Percentiles rank a stretch among this genome's conserved stretches.
Conservation (phyloP, 805 yeast species). For the Ogataea siamensis region DNA sequence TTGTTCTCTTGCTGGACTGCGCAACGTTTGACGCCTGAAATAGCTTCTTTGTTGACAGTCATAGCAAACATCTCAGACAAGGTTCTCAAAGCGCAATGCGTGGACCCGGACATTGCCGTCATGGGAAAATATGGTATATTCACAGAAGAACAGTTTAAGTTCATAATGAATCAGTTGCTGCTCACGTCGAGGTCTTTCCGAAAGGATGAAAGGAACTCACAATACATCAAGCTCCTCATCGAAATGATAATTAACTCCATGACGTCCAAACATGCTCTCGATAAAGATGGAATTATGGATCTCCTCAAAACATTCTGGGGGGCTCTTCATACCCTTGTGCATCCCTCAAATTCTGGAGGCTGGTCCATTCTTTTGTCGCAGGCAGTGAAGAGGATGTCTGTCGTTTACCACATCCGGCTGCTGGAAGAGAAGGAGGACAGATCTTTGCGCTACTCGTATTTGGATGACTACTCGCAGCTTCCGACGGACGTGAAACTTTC, state of each 20-base stretch:
- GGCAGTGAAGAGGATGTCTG: slow-evolving; percentile 57
- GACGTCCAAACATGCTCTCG: slow-evolving; percentile 44
- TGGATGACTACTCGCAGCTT: slow-evolving; percentile 26
- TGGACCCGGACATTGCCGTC: slow-evolving; percentile 30
- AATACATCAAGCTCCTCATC: slow-evolving; percentile 28
- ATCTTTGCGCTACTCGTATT: slow-evolving; percentile 19
- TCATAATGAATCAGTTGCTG: slow-evolving; percentile 53
- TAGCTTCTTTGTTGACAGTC: slow-evolving; percentile 56
- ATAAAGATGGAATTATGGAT: slow-evolving; percentile 46
- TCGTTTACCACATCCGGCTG: slow-evolving; percentile 57
- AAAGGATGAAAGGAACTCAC: slow-evolving; percentile 25
- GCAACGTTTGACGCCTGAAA: slow-evolving; percentile 51
- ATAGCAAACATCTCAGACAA: slow-evolving; percentile 59
- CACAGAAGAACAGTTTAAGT: slow-evolving; percentile 57
- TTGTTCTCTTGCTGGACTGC: slow-evolving; percentile 73
- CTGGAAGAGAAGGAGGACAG: slow-evolving; percentile 46
- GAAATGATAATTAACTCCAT: slow-evolving; percentile 60
- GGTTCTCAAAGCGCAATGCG: slow-evolving; percentile 37
- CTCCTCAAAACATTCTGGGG: slow-evolving; percentile 55
- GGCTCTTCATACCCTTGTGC: slow-evolving; percentile 76
- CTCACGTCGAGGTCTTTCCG: slow-evolving; percentile 26
- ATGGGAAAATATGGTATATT: slow-evolving; percentile 62
- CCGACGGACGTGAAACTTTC: slow-evolving; percentile 28
- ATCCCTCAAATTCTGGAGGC: slow-evolving; percentile 90
- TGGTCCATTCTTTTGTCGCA: slow-evolving; percentile 77